phyloP scores from a whole-genome alignment of 2,329 filamentous ascomycete species.

The Apiospora aurea region DNA sequence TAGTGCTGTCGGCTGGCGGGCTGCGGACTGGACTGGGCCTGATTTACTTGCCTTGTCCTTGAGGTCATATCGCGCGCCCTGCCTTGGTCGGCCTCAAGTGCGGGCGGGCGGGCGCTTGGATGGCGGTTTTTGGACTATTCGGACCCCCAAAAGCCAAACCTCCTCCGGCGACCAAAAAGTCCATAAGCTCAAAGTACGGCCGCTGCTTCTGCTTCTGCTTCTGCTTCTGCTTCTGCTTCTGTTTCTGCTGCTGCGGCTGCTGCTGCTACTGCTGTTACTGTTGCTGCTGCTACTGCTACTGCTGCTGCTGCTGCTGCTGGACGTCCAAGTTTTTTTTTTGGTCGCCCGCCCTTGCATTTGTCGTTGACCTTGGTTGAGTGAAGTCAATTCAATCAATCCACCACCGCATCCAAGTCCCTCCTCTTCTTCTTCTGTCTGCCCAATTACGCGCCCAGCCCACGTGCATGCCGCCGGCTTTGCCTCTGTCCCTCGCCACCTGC shows the following conservation, averaged over 20 bases:
- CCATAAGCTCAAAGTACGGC: not conserved
- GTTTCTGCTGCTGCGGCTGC: not conserved
- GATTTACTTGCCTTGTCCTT: not conserved
- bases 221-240: not conserved
- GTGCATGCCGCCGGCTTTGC: slow-evolving; percentile 25
- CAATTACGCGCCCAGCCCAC: slow-evolving; percentile 29
- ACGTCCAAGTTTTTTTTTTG: slow-evolving; percentile 14
- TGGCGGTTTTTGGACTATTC: not conserved
- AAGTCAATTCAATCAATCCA: not conserved
- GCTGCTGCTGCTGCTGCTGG: not conserved
- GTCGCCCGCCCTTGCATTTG: not conserved
- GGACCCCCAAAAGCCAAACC: slow-evolving; percentile 20
- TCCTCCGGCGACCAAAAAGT: not conserved
- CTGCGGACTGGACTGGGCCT: not conserved
- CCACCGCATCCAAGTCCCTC: slow-evolving; percentile 9
- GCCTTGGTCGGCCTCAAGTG: slow-evolving; percentile 18
- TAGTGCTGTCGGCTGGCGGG: slow-evolving; percentile 10
- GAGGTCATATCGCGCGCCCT: slow-evolving; percentile 13
- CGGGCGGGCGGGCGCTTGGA: slow-evolving; percentile 18
- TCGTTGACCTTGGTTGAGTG: not conserved
- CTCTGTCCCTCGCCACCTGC: slow-evolving; percentile 12
- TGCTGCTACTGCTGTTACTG: not conserved
- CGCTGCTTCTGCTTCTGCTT: not conserved
- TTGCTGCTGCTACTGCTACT: not conserved
- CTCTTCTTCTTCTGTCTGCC: slow-evolving; percentile 23